These are phyloP conservation scores for Pestalotiopsis sp. DNA, from an alignment of 2,329 filamentous ascomycete species.

Conservation along the genomic window DNA sequence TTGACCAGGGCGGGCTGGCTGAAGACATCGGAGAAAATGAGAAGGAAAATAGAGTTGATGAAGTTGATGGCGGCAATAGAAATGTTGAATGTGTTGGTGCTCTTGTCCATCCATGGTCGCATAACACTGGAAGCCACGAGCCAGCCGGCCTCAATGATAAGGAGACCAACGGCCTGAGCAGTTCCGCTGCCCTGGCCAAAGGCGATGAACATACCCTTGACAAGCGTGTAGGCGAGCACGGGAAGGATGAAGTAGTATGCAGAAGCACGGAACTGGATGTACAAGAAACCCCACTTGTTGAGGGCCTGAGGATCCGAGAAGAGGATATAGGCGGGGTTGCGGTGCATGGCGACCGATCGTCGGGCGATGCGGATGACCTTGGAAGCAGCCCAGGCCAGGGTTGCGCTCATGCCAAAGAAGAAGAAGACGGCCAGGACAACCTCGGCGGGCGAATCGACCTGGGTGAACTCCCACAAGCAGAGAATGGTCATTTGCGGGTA, in stretches of 20 bases:
- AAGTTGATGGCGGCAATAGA: conserved; percentile 82
- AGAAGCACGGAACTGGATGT: conserved; percentile 86
- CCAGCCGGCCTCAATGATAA: conserved; percentile 74
- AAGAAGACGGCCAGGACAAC: conserved; percentile 81
- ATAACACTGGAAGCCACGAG: conserved; percentile 75
- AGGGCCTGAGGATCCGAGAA: conserved; percentile 83
- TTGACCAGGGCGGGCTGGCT: conserved; percentile 77
- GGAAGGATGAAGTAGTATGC: conserved; percentile 89
- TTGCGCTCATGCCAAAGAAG: conserved; percentile 73
- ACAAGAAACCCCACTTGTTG: conserved; percentile 93
- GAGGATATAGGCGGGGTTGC: conserved; percentile 87
- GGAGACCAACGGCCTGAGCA: conserved; percentile 74
- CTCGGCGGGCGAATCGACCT: conserved; percentile 76
- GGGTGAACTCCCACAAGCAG: conserved; percentile 83
- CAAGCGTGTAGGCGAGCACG: conserved; percentile 69
- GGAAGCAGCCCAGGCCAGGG: conserved; percentile 76
- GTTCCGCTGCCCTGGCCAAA: conserved; percentile 69
- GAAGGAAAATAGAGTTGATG: conserved; percentile 77
- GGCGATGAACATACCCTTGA: conserved; percentile 83
- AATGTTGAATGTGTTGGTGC: conserved; percentile 89
- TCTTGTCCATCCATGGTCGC: conserved; percentile 94
- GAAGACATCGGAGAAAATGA: conserved; percentile 83
- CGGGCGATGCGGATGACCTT: conserved; percentile 84
- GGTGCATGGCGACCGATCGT: conserved; percentile 82
- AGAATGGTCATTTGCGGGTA: conserved; percentile 85